Conservation (phyloP, 2,329 filamentous ascomycete genomes). For the Bipolaris bicolor region DNA sequence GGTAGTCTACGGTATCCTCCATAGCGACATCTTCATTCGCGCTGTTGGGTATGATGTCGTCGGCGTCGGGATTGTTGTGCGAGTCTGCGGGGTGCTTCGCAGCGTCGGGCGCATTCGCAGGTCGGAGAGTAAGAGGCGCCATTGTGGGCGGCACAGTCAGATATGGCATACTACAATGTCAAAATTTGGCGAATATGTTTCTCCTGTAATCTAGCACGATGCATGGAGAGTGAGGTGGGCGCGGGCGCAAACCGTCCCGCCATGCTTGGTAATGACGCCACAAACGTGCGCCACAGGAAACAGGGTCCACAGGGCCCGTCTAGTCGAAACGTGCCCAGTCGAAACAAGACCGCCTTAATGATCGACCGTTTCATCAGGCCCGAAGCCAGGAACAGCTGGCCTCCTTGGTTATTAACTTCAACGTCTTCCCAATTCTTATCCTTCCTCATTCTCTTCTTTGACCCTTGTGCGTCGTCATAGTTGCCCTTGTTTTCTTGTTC, state of each 20-base stretch:
- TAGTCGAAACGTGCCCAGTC: constrained; percentile 29
- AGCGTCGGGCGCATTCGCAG: constrained; percentile 22
- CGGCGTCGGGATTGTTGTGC: constrained; percentile 7
- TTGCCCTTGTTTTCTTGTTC: constrained; percentile 6
- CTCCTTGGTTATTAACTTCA: constrained; percentile 29
- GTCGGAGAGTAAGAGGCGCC: constrained; percentile 34
- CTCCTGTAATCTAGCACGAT: not conserved
- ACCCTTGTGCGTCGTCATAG: not conserved
- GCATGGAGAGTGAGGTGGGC: not conserved
- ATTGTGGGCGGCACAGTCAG: constrained; percentile 28
- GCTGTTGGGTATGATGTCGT: constrained; percentile 2
- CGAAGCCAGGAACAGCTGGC: constrained; percentile 41
- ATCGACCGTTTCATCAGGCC: constrained; percentile 44
- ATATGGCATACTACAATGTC: constrained; percentile 32
- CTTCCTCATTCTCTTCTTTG: constrained; percentile 12
- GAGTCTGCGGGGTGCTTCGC: constrained; percentile 8
- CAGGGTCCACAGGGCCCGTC: constrained; percentile 27
- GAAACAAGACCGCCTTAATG: constrained; percentile 30
- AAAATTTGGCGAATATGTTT: not conserved
- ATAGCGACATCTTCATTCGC: constrained; percentile 20
- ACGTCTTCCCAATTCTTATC: constrained; percentile 15
- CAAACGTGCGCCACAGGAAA: constrained; percentile 24
- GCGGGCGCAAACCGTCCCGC: constrained; percentile 1
- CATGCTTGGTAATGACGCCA: constrained; percentile 36
- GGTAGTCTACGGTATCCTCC: constrained; percentile 22